Conservation (phyloP, 2,329 filamentous ascomycete species). For the Fusarium sp. region DNA sequence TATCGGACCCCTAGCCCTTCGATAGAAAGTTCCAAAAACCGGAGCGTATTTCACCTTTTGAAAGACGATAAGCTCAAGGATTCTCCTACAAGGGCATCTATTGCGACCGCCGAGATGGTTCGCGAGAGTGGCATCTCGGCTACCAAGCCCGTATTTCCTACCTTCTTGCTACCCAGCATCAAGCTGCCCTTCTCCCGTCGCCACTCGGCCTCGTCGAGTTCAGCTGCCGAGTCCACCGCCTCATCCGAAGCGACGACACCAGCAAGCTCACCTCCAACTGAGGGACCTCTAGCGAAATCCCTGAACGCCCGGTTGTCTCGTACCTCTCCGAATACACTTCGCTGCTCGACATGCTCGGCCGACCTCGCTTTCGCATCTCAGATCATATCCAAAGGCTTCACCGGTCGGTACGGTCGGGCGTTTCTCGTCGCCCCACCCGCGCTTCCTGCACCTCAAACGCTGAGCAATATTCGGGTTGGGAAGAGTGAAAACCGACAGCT, state of each 20-base stretch:
- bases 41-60: slow-evolving; percentile 9
- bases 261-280: slow-evolving; percentile 42
- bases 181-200: slow-evolving; percentile 60
- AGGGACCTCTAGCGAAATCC: slow-evolving; percentile 25
- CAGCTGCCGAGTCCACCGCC: slow-evolving; percentile 43
- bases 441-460: slow-evolving; percentile 44
- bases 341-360: slow-evolving; percentile 67
- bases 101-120: slow-evolving; percentile 43
- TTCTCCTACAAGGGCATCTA: slow-evolving; percentile 4
- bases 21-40: slow-evolving; percentile 30
- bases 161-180: slow-evolving; percentile 64
- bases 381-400: slow-evolving; percentile 74
- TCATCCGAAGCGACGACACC: slow-evolving; percentile 48
- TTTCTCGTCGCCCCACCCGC: slow-evolving; percentile 64
- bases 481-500: slow-evolving; percentile 66
- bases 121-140: slow-evolving; percentile 55
- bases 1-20: slow-evolving; percentile 25
- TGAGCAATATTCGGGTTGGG: slow-evolving; percentile 68
- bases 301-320: slow-evolving; percentile 52
- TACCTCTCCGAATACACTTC: slow-evolving; percentile 64
- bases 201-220: slow-evolving; percentile 52
- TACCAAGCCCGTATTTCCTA: slow-evolving; percentile 60
- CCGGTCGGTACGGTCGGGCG: slow-evolving; percentile 71
- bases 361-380: slow-evolving; percentile 71
- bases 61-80: slow-evolving; percentile 8